Evolutionary conservation across 352 stramenopile species (phyloP).

Genomic region (Pythium graminicola): DNA sequence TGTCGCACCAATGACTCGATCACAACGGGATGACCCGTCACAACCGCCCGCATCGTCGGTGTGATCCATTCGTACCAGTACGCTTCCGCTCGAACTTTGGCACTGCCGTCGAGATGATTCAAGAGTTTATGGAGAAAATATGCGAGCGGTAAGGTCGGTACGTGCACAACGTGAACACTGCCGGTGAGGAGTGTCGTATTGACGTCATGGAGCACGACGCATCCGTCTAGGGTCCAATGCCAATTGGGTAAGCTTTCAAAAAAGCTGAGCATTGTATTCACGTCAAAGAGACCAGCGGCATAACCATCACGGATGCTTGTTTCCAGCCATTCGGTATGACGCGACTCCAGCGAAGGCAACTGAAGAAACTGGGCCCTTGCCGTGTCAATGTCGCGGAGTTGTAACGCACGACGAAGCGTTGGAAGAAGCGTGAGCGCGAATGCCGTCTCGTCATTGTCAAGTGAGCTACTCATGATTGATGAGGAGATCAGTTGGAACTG

Average conservation of each 20-base stretch:
- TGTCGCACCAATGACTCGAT: slow-evolving; percentile 18
- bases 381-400: slow-evolving; percentile 49
- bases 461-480: not conserved
- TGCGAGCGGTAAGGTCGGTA: slow-evolving; percentile 51
- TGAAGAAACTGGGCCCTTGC: slow-evolving; percentile 47
- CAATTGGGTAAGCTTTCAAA: slow-evolving; percentile 57
- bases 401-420: slow-evolving; percentile 25
- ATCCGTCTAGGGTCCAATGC: slow-evolving; percentile 67
- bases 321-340: slow-evolving; percentile 37
- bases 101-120: slow-evolving; percentile 50
- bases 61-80: slow-evolving; percentile 27
- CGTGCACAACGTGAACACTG: slow-evolving; percentile 29
- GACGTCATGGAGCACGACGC: slow-evolving; percentile 53
- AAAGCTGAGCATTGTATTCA: slow-evolving; percentile 61
- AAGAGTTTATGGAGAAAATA: slow-evolving; percentile 68
- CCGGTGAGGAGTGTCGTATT: slow-evolving; percentile 35
- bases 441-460: not conserved
- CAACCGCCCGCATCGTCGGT: slow-evolving; percentile 28
- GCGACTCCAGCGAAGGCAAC: slow-evolving; percentile 45
- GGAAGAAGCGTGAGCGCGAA: slow-evolving; percentile 11
- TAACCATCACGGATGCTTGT: slow-evolving; percentile 59
- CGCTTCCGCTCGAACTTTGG: slow-evolving; percentile 14
- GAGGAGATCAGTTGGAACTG: not conserved
- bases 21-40: slow-evolving; percentile 27
- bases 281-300: slow-evolving; percentile 50